phyloP scores from a whole-genome alignment of 169 alveolate genomes.

The Plasmodium inui region DNA sequence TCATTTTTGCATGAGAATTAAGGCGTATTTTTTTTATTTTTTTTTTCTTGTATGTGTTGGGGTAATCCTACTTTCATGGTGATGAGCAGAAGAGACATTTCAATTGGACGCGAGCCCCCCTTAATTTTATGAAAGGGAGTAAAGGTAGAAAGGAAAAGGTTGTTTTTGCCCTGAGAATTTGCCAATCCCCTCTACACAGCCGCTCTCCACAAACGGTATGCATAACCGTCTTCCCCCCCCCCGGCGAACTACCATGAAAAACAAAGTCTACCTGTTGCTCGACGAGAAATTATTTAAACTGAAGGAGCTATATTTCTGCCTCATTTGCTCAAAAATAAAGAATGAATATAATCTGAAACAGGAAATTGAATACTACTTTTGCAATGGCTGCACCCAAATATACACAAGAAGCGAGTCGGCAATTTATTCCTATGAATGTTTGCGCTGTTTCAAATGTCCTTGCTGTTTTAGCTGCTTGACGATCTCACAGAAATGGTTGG shows the following conservation, averaged over 20 bases:
- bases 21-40: background rate
- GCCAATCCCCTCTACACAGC: background rate
- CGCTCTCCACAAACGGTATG: background rate
- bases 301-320: conserved; percentile 64
- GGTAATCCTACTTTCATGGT: background rate
- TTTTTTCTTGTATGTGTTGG: background rate
- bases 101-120: background rate
- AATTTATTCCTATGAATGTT: conserved; percentile 58
- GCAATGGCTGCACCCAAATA: conserved; percentile 68
- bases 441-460: conserved; percentile 70
- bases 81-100: background rate
- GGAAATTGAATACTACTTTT: conserved; percentile 59
- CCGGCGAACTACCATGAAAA: conserved; percentile 39
- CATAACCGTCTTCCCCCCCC: background rate
- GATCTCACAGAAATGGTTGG: conserved; percentile 23
- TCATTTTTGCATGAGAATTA: background rate
- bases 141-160: background rate
- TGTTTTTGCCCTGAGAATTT: background rate
- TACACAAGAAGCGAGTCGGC: conserved; percentile 38
- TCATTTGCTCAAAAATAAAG: conserved; percentile 52
- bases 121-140: background rate
- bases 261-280: conserved; percentile 35
- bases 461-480: conserved; percentile 41
- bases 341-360: conserved; percentile 56
- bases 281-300: conserved; percentile 66